Evolutionary conservation across 306 rosid genomes (phyloP), one percentile per base, ranked within the genome.

Genomic region (Cucumis cinereus): DNA sequence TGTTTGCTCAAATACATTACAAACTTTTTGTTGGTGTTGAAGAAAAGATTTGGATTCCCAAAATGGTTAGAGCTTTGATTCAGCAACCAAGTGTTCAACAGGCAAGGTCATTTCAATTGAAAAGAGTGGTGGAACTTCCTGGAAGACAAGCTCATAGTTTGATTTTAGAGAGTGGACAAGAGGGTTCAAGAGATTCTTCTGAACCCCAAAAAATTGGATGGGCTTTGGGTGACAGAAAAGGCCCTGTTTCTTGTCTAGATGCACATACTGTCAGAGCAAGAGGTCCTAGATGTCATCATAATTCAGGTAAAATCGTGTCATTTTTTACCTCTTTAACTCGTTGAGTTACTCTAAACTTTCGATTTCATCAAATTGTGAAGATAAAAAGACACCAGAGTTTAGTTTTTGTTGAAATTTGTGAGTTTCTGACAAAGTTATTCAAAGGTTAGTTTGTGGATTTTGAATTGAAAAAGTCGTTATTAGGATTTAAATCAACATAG

Each of bases 41-140:
- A 58, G 35, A 24, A 56, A 57, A 33, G 45, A 38, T 80, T 79
- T 23, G 55, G 22, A 38, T 63, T 54, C 4, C 4, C 77, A 85
- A 76, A n/a, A 92, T 94, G 96, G 93, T 88, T 88, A 82, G 93
- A 30, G 82, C 92, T 45, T 83, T 89, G 45, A 30, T 78, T 38
- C 79, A 82, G 24, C 88, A 82, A 78, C 17, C 35, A 15, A 85
- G 84, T 77, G 73, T 90, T 84, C 96, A 89, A 73, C 89, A 92
- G 71, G 77, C 87, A 0, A 85, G 35, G 82, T 92, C 99, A 28
- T 95, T 95, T 79, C 86, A 88, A 69, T 57, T 92, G n/a, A 87
- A 78, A 49, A 88, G 49, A 82, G 87, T 89, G 92, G 80, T 90
- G 77, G 98, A 93, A 43, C 79, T 74, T 35, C 88, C 87, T 10